These are phyloP conservation scores for Diaporthe sp. DNA, from an alignment of 2,329 filamentous ascomycete species.

Conservation along the genomic window DNA sequence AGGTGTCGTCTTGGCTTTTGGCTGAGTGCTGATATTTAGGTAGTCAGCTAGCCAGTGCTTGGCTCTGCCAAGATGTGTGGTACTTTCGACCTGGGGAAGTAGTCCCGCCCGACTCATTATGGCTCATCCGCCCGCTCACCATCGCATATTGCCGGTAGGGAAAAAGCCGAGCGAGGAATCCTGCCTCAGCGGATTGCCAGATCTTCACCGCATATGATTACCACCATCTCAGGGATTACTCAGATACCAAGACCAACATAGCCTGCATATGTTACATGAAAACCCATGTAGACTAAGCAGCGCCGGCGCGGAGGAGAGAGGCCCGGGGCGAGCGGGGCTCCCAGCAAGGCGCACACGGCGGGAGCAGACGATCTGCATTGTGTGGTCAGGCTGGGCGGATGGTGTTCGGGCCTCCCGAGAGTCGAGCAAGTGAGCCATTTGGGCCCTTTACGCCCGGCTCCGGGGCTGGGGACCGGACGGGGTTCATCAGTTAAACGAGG, in stretches of 20 bases:
- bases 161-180: not conserved
- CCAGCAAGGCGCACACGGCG: slow-evolving; percentile 5
- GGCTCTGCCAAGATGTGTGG: not conserved
- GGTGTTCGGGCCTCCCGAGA: not conserved
- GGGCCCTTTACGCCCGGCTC: not conserved
- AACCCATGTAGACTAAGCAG: not conserved
- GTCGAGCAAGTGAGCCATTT: not conserved
- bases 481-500: not conserved
- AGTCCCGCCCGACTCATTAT: not conserved
- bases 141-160: not conserved
- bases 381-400: not conserved
- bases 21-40: too few relatives aligned
- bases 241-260: not conserved
- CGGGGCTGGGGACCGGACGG: not conserved
- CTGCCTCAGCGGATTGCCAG: not conserved
- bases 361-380: not conserved
- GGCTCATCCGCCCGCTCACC: not conserved
- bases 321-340: not conserved
- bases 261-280: not conserved
- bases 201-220: too few relatives aligned
- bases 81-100: not conserved
- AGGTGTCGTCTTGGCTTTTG: too few relatives aligned
- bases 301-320: not conserved
- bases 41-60: not conserved
- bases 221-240: not conserved